These are phyloP conservation scores for Pseudogymnoascus sp. DNA, from an alignment of 2,329 filamentous ascomycete genomes.

Conservation along the genomic window DNA sequence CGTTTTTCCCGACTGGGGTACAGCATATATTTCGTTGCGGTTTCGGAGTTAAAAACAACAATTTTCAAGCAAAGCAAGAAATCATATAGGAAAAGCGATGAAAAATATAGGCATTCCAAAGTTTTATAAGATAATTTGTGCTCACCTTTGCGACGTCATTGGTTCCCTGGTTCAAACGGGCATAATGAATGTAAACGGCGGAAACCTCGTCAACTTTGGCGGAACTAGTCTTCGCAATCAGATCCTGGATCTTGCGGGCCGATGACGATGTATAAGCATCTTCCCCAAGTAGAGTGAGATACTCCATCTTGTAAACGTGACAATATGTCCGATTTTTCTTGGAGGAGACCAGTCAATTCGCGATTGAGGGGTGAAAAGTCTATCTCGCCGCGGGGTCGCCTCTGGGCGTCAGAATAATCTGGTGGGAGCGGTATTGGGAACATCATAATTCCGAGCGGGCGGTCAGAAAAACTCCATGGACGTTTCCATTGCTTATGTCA, in stretches of 20 bases:
- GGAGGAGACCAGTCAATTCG: constrained; percentile 5
- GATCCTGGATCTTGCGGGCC: constrained; percentile 20
- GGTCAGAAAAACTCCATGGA: neutral
- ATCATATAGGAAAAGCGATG: neutral
- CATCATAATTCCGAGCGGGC: neutral
- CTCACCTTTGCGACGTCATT: constrained; percentile 12
- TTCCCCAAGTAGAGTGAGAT: constrained; percentile 21
- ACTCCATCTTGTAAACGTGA: constrained; percentile 19
- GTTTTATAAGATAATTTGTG: neutral
- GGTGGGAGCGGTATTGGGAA: neutral
- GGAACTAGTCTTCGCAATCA: constrained; percentile 11
- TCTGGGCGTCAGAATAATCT: constrained; percentile 6
- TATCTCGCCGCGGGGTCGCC: constrained; percentile 8
- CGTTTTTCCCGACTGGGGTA: neutral
- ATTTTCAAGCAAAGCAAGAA: neutral
- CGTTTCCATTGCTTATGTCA: neutral
- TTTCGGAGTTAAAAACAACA: constrained; percentile 6
- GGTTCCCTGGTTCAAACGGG: constrained; percentile 18
- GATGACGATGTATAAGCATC: constrained; percentile 24
- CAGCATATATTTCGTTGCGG: neutral
- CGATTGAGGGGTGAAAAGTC: constrained; percentile 7
- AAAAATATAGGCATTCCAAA: neutral
- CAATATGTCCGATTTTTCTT: constrained; percentile 8
- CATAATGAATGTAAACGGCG: constrained; percentile 25
- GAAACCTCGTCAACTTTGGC: constrained; percentile 19